Evolutionary conservation across 805 yeast species (phyloP).

Genomic region (Candida fluviatilis): DNA sequence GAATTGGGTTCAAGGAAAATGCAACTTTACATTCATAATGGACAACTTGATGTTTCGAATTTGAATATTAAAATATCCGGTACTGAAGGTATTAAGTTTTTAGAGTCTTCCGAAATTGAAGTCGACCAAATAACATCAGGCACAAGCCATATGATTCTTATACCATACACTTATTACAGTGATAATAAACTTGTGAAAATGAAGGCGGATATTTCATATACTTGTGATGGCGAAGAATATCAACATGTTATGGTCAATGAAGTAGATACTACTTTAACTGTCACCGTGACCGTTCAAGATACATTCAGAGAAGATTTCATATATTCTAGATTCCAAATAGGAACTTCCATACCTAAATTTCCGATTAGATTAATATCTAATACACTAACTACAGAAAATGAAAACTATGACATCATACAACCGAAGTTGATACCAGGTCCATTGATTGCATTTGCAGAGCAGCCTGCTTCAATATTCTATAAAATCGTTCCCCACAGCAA

Average conservation of each 20-base stretch:
- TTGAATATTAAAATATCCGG: constrained; percentile 16
- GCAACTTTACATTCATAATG: constrained; percentile 23
- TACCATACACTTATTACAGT: constrained; percentile 29
- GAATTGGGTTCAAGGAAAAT: constrained; percentile 26
- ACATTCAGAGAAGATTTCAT: constrained; percentile 55
- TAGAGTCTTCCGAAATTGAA: background rate
- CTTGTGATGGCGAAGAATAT: constrained; percentile 14
- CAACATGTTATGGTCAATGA: constrained; percentile 22
- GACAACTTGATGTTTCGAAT: constrained; percentile 26
- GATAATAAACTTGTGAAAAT: constrained; percentile 24
- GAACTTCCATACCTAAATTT: constrained; percentile 45
- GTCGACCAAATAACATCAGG: constrained; percentile 7
- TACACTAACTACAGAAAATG: constrained; percentile 27
- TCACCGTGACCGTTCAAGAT: constrained; percentile 80
- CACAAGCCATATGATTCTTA: constrained; percentile 16
- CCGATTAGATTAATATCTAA: constrained; percentile 55
- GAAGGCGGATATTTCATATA: constrained; percentile 18
- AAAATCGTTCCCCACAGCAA: constrained; percentile 32
- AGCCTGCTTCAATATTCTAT: constrained; percentile 62
- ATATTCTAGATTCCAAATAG: constrained; percentile 66
- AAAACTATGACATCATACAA: constrained; percentile 19
- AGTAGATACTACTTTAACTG: constrained; percentile 51
- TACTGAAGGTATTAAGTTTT: constrained; percentile 16
- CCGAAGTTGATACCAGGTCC: constrained; percentile 19
- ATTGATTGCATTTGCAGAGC: constrained; percentile 61